These are phyloP conservation scores for Protea cynaroides DNA, from an alignment of 164 flowering plant genomes.

Conservation along the genomic window DNA sequence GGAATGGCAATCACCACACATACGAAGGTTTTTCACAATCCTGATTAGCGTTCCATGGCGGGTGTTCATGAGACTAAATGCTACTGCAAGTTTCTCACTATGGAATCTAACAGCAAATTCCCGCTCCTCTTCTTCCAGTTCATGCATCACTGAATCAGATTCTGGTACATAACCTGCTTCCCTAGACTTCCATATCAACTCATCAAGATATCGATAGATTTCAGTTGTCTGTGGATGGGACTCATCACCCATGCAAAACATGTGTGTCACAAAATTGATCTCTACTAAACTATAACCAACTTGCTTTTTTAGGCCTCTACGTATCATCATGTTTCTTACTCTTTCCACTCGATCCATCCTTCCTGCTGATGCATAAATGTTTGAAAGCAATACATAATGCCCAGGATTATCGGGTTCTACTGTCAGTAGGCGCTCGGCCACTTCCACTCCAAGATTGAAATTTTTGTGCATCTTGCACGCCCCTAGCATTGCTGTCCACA, in stretches of 20 bases:
- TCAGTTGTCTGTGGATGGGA: too few species aligned
- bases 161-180: constrained; percentile 55
- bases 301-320: constrained; percentile 49
- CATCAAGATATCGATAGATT: too few species aligned
- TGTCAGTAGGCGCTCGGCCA: constrained; percentile 50
- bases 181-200: constrained; percentile 40
- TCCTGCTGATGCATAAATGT: too few species aligned
- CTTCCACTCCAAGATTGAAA: constrained; percentile 46
- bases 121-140: constrained; percentile 68
- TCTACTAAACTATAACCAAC: too few species aligned
- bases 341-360: constrained; percentile 55
- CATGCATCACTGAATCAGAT: constrained; percentile 53
- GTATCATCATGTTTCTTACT: constrained; percentile 52
- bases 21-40: too few species aligned
- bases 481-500: constrained; percentile 84
- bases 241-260: too few species aligned
- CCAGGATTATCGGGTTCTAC: too few species aligned
- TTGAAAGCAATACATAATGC: too few species aligned
- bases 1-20: too few species aligned
- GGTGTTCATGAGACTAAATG: constrained; percentile 56
- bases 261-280: too few species aligned
- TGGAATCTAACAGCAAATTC: constrained; percentile 60
- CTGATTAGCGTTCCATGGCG: constrained; percentile 28
- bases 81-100: constrained; percentile 78
- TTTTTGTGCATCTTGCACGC: constrained; percentile 82